Base-by-base conservation (phyloP, 345 rosid genomes). In the Ceriops zippeliana region DNA sequence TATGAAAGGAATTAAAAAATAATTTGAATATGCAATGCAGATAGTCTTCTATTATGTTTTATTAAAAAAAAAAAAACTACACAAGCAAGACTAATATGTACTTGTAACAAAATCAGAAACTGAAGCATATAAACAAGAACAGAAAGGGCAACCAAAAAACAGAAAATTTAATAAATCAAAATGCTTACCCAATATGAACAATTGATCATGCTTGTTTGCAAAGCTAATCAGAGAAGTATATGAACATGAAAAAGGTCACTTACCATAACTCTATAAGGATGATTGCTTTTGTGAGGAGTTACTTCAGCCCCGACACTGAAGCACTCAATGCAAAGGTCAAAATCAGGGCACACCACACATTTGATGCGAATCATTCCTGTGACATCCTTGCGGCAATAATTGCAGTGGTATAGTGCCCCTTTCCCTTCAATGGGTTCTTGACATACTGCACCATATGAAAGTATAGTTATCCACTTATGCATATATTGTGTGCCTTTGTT, bases 241-340 rank as follows among this genome's bases (percentile, higher is more conserved):
- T 31, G 13, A 32, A 52, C 3, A 4, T 24, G 7, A 42, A 51
- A 16, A 20, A 20, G n/a, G 1, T 22, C 4, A 15, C 52, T 67
- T 52, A 95, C 99, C 99, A 95, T 95, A 75, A 95, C 89, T 73
- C 93, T 82, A 73, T 90, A 88, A 0, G 79, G 96, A 70, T 95
- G 99, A 76, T 74, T 87, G 78, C 89, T 68, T 82, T 83, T 87
- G 71, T 91, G 98, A 68, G 90, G 88, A 70, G 38, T 70, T 65
- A 87, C 80, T 67, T 95, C 93, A 78, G 85, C 96, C 65, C 98
- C 96, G n/a, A 90, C 88, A 58, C 83, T 86, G 51, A 90, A 91
- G 71, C 99, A 95, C 74, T 90, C 98, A 5, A 95, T 69, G 70
- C 99, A 95, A 70, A 95, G 99, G 76, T 95, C 98, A 76, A 88